A percentile compares a stretch with the other conserved stretches of the same genome.
Evolutionary conservation across 148 eudicot species (phyloP).

Genomic region (Gaultheria prostrata): DNA sequence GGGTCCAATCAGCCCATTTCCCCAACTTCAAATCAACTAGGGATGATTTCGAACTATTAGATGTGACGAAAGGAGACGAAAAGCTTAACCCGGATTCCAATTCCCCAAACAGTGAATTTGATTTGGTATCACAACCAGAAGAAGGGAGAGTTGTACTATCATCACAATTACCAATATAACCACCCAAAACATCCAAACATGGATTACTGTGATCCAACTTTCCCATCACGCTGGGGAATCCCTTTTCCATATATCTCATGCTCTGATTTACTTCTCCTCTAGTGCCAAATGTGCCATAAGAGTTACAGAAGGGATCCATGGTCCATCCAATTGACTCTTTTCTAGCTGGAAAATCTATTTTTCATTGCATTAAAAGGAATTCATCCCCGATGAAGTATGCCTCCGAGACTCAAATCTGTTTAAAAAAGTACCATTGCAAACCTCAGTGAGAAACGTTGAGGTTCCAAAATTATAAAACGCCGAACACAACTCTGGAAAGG

Average conservation of each 20-base stretch:
- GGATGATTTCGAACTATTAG: conserved; percentile 25
- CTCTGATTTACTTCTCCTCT: conserved; percentile 33
- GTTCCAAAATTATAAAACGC: not conserved
- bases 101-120: conserved; percentile 23
- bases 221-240: conserved; percentile 30
- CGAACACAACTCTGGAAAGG: not conserved
- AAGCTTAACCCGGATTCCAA: conserved; percentile 21
- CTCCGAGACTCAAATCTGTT: conserved; percentile 45
- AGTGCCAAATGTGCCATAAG: conserved; percentile 30
- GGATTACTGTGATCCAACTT: conserved; percentile 29
- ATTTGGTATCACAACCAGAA: conserved; percentile 1
- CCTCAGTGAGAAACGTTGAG: not conserved
- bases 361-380: conserved; percentile 35
- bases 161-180: conserved; percentile 31
- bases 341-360: conserved; percentile 2
- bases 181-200: conserved; percentile 26
- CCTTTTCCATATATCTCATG: conserved; percentile 31
- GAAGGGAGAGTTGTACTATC: conserved; percentile 26
- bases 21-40: conserved; percentile 45
- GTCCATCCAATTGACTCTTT: conserved; percentile 28
- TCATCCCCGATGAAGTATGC: conserved; percentile 29
- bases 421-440: not conserved
- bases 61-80: conserved; percentile 24
- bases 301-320: conserved; percentile 25
- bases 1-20: conserved; percentile 25